Evolutionary conservation across 78 protist species (phyloP).

Genomic region (Ministeria vibrans): DNA sequence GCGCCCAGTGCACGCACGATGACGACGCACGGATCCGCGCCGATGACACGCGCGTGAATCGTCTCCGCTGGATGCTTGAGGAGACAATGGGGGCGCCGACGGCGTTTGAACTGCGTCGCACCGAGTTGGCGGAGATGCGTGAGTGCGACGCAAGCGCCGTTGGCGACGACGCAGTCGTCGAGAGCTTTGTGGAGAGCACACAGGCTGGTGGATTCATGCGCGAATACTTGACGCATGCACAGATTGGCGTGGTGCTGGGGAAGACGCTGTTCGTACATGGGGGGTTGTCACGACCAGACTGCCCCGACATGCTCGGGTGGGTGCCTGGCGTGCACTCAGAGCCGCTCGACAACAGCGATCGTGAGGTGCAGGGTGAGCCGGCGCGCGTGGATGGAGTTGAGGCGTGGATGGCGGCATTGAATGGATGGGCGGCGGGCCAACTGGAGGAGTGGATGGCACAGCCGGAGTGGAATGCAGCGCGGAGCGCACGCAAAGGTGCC

Average conservation of each 20-base stretch:
- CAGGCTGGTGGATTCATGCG: not conserved
- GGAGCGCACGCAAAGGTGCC: not conserved
- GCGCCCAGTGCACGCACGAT: no score
- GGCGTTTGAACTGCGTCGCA: constrained; percentile 13
- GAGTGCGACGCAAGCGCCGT: not conserved
- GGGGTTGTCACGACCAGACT: not conserved
- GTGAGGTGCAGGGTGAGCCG: no score
- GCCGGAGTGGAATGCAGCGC: not conserved
- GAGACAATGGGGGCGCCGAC: constrained; percentile 25
- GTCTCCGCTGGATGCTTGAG: constrained; percentile 10
- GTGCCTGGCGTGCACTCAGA: no score
- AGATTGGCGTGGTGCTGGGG: not conserved
- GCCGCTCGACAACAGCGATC: no score
- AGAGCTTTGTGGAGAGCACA: not conserved
- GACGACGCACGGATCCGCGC: no score
- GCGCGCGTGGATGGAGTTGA: not conserved
- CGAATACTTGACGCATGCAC: not conserved
- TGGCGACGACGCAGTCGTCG: not conserved
- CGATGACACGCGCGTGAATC: not conserved
- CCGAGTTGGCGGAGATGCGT: not conserved
- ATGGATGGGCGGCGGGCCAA: not conserved
- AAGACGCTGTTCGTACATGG: constrained; percentile 23
- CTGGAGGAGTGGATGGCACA: not conserved
- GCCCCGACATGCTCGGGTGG: not conserved
- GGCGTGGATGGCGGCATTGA: not conserved